These are phyloP conservation scores for Bretschneidera sinensis DNA, from an alignment of 345 rosid species.

Conservation along the genomic window DNA sequence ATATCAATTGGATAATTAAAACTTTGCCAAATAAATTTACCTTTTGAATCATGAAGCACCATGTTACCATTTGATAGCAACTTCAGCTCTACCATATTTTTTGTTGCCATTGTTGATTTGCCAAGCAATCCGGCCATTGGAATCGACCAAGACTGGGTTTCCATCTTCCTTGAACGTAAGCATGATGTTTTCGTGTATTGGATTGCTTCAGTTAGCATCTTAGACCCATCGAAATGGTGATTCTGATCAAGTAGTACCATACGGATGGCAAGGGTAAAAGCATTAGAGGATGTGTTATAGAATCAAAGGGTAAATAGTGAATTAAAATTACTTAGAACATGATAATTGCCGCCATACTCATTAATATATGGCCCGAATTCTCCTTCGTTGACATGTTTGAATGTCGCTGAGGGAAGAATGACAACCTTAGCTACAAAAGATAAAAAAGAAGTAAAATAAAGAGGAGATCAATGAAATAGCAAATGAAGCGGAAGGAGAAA, in stretches of 20 bases:
- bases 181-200: constrained; percentile 55
- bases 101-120: constrained; percentile 59
- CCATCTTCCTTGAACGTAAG: constrained; percentile 45
- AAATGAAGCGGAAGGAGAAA: not conserved
- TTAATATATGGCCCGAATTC: constrained; percentile 26
- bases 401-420: constrained; percentile 22
- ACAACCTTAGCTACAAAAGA: constrained; percentile 13
- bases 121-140: constrained; percentile 57
- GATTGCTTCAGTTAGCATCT: constrained; percentile 68
- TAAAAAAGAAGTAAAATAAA: constrained; percentile 8
- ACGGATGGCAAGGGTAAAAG: constrained; percentile 48
- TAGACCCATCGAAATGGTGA: constrained; percentile 50
- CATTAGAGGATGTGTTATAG: constrained; percentile 57
- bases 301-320: constrained; percentile 55
- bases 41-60: constrained; percentile 43
- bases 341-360: constrained; percentile 28
- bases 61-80: constrained; percentile 54
- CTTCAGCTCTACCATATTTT: constrained; percentile 47
- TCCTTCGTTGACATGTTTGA: constrained; percentile 21
- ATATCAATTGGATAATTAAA: constrained; percentile 60
- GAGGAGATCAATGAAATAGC: not conserved
- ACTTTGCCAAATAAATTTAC: constrained; percentile 52
- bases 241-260: constrained; percentile 35
- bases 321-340: constrained; percentile 18
- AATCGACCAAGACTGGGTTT: constrained; percentile 48